Evolutionary conservation across 805 yeast genomes (phyloP), one percentile per base, ranked within the genome.

Genomic region (Jamesozyma lodderae): DNA sequence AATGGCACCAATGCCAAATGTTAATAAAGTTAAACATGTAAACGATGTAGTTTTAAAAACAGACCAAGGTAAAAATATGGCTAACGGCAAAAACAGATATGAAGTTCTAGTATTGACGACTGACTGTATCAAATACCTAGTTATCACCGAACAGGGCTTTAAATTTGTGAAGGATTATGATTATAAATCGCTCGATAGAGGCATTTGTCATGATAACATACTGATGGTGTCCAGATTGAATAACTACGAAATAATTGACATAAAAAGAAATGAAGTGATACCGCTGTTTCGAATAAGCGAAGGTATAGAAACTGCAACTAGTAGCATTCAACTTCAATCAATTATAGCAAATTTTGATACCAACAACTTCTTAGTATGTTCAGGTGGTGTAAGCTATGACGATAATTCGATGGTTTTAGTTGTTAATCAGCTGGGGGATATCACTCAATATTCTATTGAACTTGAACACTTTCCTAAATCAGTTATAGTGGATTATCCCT

Each of bases 1-100:
- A 35, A 57, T 58, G 45, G 63, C 62, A 7, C 63, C 61, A 2
- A 54, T 44, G 11, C 62, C 62, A 2, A 55, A 57, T 38, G 40
- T 47, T 7, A 24, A 23, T 15, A 44, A 37, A 13, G 19, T 57
- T 2, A 17, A 22, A 10, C 44, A 43, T 14, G 44, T 57, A 1
- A 41, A 40, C 24, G 59, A 57, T 36, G 29, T 57, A n/a, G 24
- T 27, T 5, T 15, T 41, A 11, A 27, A 14, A 14, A 31, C 23
- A 5, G 7, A 6, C 4, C 19, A 19, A 11, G 11, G 13, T 14
- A 21, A 3, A 17, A 27, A 15, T 26, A 34, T 19, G 4, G 27
- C 16, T 5, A 28, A n/a, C 15, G 23, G 13, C 4, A 35, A 31
- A 16, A 36, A 37, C 10, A 38, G n/a, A n/a, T 45, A 42, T 38